Evolutionary conservation across 2,329 filamentous ascomycete species (phyloP).

Genomic region (Fusarium sp.): DNA sequence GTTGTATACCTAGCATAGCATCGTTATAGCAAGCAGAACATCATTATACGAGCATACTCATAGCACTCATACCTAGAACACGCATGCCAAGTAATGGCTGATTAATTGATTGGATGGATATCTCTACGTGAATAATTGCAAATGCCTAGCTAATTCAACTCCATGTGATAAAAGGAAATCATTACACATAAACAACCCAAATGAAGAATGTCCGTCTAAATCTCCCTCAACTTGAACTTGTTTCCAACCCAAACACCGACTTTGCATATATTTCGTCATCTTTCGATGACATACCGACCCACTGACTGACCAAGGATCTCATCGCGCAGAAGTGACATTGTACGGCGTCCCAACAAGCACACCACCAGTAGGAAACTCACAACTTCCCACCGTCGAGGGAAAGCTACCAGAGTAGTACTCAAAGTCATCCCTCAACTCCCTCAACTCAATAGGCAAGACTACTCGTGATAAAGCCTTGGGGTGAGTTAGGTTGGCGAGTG

Average conservation of each 20-base stretch:
- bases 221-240: slow-evolving; percentile 2
- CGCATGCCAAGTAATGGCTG: slow-evolving; percentile 1
- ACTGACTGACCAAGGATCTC: not conserved
- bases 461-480: slow-evolving; percentile 49
- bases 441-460: slow-evolving; percentile 46
- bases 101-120: slow-evolving; percentile 37
- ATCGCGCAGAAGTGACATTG: slow-evolving; percentile 25
- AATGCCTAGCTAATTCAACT: slow-evolving; percentile 37
- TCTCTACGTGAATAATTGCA: slow-evolving; percentile 37
- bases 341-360: slow-evolving; percentile 27
- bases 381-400: slow-evolving; percentile 45
- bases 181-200: slow-evolving; percentile 3
- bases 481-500: slow-evolving; percentile 49
- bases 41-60: not conserved
- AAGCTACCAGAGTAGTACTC: slow-evolving; percentile 49
- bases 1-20: not conserved
- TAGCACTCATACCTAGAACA: not conserved
- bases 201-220: slow-evolving; percentile 35
- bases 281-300: slow-evolving; percentile 6
- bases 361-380: slow-evolving; percentile 42
- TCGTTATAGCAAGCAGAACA: not conserved
- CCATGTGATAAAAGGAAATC: slow-evolving; percentile 12
- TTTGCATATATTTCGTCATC: slow-evolving; percentile 27
- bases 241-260: slow-evolving; percentile 35
- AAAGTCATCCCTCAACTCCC: slow-evolving; percentile 49